Evolutionary conservation across 331 rosid species (phyloP).

Genomic region (Phaseolus coccineus): DNA sequence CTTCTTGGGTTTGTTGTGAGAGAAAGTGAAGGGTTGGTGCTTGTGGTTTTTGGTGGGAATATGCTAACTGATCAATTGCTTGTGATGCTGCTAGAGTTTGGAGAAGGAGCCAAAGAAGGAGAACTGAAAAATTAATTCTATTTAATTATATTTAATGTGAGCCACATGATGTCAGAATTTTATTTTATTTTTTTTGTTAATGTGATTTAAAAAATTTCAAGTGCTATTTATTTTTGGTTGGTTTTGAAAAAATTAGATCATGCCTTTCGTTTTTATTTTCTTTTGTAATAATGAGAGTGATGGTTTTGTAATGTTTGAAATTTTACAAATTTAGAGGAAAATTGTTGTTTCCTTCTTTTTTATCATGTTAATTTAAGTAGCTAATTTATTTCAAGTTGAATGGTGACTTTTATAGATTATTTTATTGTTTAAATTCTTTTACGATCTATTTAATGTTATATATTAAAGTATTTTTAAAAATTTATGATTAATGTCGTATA

Average conservation of each 20-base stretch:
- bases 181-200: too few relatives aligned
- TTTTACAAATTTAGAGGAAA: too few relatives aligned
- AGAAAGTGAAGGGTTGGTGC: neutral
- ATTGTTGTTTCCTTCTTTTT: too few relatives aligned
- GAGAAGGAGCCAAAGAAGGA: neutral
- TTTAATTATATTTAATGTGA: neutral
- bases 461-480: too few relatives aligned
- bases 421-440: too few relatives aligned
- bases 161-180: neutral
- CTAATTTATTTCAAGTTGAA: too few relatives aligned
- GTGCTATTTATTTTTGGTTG: neutral
- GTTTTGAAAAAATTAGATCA: neutral
- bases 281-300: too few relatives aligned
- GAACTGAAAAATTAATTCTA: neutral
- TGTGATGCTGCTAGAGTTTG: neutral
- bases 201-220: neutral
- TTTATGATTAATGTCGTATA: too few relatives aligned
- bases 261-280: neutral
- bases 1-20: constrained; percentile 8
- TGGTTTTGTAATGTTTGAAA: too few relatives aligned
- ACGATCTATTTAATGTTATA: too few relatives aligned
- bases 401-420: too few relatives aligned
- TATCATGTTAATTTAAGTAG: too few relatives aligned
- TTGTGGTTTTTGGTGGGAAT: neutral
- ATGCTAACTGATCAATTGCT: neutral